These are phyloP conservation scores for Torrubiella hemipterigena DNA, from an alignment of 2,329 filamentous ascomycete species.

Conservation along the genomic window DNA sequence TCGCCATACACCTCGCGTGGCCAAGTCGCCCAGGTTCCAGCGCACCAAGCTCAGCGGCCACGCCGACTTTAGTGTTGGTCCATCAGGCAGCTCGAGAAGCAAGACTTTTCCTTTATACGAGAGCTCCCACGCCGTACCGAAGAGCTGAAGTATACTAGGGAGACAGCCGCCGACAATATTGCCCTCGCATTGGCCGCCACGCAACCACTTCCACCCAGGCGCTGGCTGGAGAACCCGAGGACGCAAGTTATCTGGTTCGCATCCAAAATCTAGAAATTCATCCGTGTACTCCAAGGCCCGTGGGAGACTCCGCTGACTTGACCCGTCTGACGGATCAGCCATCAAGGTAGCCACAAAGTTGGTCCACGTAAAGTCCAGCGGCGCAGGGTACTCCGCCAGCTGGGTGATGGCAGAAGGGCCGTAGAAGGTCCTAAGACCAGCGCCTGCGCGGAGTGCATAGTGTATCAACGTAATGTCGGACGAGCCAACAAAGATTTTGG, in stretches of 20 bases:
- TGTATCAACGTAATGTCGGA: too few relatives aligned
- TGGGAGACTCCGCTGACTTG: slow-evolving; percentile 4
- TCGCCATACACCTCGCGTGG: background rate
- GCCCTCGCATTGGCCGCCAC: background rate
- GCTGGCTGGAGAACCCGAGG: background rate
- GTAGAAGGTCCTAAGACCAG: too few relatives aligned
- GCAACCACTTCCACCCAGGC: background rate
- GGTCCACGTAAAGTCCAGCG: slow-evolving; percentile 24
- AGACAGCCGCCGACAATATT: background rate
- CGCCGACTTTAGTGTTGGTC: too few relatives aligned
- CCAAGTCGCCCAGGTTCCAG: background rate
- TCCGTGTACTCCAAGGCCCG: slow-evolving; percentile 19
- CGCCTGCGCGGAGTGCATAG: too few relatives aligned
- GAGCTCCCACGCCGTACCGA: slow-evolving; percentile 1
- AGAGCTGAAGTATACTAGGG: background rate
- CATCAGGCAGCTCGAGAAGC: background rate
- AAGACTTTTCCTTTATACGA: background rate
- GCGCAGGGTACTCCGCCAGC: slow-evolving; percentile 24
- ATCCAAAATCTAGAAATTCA: slow-evolving; percentile 9
- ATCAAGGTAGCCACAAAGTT: background rate
- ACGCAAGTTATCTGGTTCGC: slow-evolving; percentile 9
- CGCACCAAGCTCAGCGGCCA: background rate
- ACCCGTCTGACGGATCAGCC: too few relatives aligned
- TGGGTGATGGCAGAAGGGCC: too few relatives aligned
- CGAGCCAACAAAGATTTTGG: too few relatives aligned